Evolutionary conservation across 768 basidiomycete genomes (phyloP).

Genomic region (Boletus huronensis): DNA sequence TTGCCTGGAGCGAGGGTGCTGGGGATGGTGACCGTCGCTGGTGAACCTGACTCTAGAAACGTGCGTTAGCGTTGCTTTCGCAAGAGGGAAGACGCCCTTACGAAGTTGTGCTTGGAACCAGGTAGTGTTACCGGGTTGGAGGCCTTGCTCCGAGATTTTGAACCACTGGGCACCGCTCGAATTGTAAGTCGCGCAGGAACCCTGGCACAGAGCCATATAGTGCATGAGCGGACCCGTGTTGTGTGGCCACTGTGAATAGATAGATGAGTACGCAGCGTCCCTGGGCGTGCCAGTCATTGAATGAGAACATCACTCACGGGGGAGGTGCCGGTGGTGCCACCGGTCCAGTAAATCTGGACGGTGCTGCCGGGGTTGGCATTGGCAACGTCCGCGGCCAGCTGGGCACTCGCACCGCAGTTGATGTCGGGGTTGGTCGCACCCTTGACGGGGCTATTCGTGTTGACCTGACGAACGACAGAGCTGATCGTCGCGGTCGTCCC

Average conservation of each 20-base stretch:
- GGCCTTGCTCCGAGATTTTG: conserved; percentile 61
- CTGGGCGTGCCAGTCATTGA: too few species aligned
- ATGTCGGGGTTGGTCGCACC: conserved; percentile 52
- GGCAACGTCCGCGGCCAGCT: conserved; percentile 44
- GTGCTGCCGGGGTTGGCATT: conserved; percentile 57
- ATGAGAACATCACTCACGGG: conserved; percentile 16
- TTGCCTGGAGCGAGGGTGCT: conserved; percentile 56
- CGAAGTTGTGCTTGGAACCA: conserved; percentile 53
- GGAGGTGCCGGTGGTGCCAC: conserved; percentile 33
- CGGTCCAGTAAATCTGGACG: conserved; percentile 53
- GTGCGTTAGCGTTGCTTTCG: neutral
- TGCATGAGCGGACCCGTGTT: conserved; percentile 65
- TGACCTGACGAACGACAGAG: conserved; percentile 42
- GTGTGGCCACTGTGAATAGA: conserved; percentile 48
- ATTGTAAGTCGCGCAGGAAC: conserved; percentile 55
- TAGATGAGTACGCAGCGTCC: neutral
- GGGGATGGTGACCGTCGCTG: conserved; percentile 43
- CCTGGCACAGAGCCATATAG: conserved; percentile 65
- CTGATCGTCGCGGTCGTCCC: conserved; percentile 24
- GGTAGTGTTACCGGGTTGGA: conserved; percentile 27
- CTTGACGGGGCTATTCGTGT: conserved; percentile 46
- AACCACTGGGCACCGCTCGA: conserved; percentile 61
- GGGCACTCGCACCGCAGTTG: conserved; percentile 56
- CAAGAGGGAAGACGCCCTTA: conserved; percentile 25
- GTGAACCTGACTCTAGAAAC: conserved; percentile 35